A percentile compares a stretch with the other conserved stretches of the same genome.
These are phyloP conservation scores for Hygrophila difformis DNA, from an alignment of 257 asterid genomes.

Conservation along the genomic window DNA sequence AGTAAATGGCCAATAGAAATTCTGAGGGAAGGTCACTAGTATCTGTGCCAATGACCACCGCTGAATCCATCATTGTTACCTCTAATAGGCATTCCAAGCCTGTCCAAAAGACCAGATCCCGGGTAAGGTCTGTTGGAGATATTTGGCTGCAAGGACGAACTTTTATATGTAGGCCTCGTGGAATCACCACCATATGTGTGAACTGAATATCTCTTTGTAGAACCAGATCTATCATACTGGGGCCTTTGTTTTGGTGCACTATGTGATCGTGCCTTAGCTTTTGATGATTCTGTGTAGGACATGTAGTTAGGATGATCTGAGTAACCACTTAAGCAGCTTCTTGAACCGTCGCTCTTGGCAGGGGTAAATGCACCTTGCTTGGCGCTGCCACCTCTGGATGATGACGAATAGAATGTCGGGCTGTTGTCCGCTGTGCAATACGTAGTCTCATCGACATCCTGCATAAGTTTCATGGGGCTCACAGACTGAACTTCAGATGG, in stretches of 20 bases:
- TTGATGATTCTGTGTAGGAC: constrained; percentile 74
- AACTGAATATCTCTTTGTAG: constrained; percentile 53
- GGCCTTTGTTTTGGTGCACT: constrained; percentile 89
- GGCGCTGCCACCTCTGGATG: constrained; percentile 34
- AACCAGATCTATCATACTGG: constrained; percentile 52
- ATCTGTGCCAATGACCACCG: constrained; percentile 48
- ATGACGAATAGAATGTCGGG: constrained; percentile 43
- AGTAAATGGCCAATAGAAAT: not conserved
- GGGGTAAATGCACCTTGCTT: constrained; percentile 39
- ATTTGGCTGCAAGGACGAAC: constrained; percentile 25
- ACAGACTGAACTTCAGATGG: constrained; percentile 52
- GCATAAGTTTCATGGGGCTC: constrained; percentile 32
- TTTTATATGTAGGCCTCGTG: constrained; percentile 33
- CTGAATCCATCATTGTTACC: constrained; percentile 37
- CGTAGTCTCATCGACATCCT: constrained; percentile 26
- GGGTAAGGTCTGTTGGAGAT: constrained; percentile 56
- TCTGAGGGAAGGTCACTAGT: constrained; percentile 13
- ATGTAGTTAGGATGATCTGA: constrained; percentile 72
- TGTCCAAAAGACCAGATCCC: constrained; percentile 71
- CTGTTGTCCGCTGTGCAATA: constrained; percentile 54
- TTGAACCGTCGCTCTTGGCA: constrained; percentile 57
- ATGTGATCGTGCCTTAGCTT: constrained; percentile 73
- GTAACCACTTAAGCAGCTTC: constrained; percentile 54
- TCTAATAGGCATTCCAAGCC: constrained; percentile 61
- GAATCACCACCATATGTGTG: constrained; percentile 45